Base-by-base conservation (phyloP, 2,329 filamentous ascomycete species). In the Onygenales sp. region DNA sequence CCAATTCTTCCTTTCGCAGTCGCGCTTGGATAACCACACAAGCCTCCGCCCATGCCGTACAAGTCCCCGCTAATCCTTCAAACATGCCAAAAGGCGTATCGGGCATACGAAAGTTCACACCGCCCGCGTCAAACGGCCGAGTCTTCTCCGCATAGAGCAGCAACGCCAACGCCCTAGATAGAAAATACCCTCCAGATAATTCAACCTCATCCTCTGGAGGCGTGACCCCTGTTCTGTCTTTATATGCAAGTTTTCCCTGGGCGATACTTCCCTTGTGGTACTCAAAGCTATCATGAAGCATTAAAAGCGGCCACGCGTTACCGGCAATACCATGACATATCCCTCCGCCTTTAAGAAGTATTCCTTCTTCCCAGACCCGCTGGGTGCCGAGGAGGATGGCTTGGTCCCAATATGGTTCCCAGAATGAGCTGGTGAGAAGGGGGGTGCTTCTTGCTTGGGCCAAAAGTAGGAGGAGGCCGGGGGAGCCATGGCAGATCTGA, bases 31-130 rank as follows among this genome's bases (percentile, higher is more conserved):
- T 62, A 9, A 64, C 59, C 4, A 66, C 64, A 43, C 67, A 72
- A 5, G 69, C 63, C 32, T 73, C 71, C 14, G 69, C 63, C 71
- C 71, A 74, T 5, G 71, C 71, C 54, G 69, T 71, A 2, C 72
- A 45, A 35, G 63, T 70, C 1, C 71, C 71, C 1, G 70, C 60
- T 7, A 74, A 59, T 1, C 71, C 71, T 50, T 74, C 71, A 27
- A 66, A 70, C 14, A 72, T 59, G 33, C 64, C 65, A 50, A 67
- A 72, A 5, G 71, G 69, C 17, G 62, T 63, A 59, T 73, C 71
- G 2, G 71, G 70, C 60, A 69, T 62, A n/a, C 70, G 68, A 45
- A 70, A 73, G 62, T 59, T 54, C 36, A 54, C 31, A 10, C 58
- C 42, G 0, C 55, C 53, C 14, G 49, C 60, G 39, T 56, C 53